Evolutionary conservation across 495 filamentous ascomycete genomes (phyloP).

Genomic region (Sporormia fimetaria): DNA sequence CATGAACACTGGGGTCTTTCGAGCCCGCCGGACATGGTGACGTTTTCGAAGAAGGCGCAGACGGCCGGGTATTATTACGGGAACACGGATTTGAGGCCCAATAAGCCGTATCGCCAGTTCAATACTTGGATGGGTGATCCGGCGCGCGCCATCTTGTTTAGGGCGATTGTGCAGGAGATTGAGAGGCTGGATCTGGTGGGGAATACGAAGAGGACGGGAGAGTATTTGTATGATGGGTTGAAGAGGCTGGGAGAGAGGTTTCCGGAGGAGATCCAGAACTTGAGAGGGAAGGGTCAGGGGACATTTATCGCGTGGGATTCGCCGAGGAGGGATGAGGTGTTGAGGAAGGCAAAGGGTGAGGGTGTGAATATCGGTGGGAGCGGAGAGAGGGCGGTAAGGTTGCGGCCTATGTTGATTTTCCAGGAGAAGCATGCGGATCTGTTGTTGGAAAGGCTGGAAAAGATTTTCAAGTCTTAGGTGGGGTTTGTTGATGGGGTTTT

Average conservation of each 20-base stretch:
- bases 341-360: conserved; percentile 66
- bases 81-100: conserved; percentile 76
- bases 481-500: neutral
- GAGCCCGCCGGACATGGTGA: conserved; percentile 92
- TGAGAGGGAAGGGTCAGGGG: conserved; percentile 87
- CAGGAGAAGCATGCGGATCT: conserved; percentile 80
- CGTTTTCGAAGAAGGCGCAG: conserved; percentile 98
- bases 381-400: conserved; percentile 65
- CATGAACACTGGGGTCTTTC: conserved; percentile 92
- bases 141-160: conserved; percentile 77
- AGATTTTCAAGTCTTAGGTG: conserved; percentile 51
- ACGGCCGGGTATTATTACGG: conserved; percentile 96
- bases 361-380: conserved; percentile 92
- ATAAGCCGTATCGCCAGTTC: conserved; percentile 98
- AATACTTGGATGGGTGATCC: conserved; percentile 99
- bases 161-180: conserved; percentile 83
- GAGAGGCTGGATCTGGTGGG: conserved; percentile 66
- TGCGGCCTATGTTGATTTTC: conserved; percentile 95
- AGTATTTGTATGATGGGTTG: conserved; percentile 68
- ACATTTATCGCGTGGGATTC: conserved; percentile 97
- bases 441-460: conserved; percentile 59
- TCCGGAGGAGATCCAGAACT: conserved; percentile 75
- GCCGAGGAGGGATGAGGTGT: conserved; percentile 71
- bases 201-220: conserved; percentile 70
- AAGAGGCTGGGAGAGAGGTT: conserved; percentile 58